These are phyloP conservation scores for Chytriomyces sp. DNA, from an alignment of 192 early-diverging fungal genomes.

Conservation along the genomic window DNA sequence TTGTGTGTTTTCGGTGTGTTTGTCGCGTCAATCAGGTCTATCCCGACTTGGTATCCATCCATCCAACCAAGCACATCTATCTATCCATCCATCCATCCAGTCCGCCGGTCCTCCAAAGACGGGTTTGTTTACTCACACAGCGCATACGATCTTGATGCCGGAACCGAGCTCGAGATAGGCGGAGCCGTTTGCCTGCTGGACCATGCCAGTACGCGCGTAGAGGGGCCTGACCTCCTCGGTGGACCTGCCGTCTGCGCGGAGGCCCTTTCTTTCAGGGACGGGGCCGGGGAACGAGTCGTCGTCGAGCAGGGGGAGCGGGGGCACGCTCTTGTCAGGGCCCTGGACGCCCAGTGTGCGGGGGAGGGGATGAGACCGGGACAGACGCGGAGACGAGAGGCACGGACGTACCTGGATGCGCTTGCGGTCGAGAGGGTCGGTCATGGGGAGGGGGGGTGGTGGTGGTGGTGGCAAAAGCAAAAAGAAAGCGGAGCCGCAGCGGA, in stretches of 20 bases:
- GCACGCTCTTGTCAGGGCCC: constrained; percentile 50
- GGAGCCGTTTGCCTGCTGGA: constrained; percentile 74
- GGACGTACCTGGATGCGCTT: constrained; percentile 16
- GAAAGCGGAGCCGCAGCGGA: background rate
- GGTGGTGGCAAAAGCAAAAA: background rate
- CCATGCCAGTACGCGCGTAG: constrained; percentile 68
- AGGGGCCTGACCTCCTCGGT: constrained; percentile 44
- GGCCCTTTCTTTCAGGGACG: constrained; percentile 8
- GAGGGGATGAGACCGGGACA: background rate
- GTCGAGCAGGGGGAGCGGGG: constrained; percentile 36
- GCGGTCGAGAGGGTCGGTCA: constrained; percentile 14
- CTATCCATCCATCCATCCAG: background rate
- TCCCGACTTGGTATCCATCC: no score
- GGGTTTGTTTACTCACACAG: constrained; percentile 61
- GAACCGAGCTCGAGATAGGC: constrained; percentile 69
- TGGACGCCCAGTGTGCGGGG: background rate
- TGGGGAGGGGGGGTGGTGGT: background rate
- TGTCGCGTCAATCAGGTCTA: no score
- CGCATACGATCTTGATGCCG: constrained; percentile 74
- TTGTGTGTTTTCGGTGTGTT: background rate
- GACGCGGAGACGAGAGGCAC: background rate
- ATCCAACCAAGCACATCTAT: no score
- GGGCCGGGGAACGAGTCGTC: constrained; percentile 9
- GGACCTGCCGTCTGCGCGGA: constrained; percentile 31
- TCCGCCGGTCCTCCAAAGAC: background rate